Base-by-base conservation (phyloP, 805 yeast species). In the Cyberlindnera nakhonratchasimensis region DNA sequence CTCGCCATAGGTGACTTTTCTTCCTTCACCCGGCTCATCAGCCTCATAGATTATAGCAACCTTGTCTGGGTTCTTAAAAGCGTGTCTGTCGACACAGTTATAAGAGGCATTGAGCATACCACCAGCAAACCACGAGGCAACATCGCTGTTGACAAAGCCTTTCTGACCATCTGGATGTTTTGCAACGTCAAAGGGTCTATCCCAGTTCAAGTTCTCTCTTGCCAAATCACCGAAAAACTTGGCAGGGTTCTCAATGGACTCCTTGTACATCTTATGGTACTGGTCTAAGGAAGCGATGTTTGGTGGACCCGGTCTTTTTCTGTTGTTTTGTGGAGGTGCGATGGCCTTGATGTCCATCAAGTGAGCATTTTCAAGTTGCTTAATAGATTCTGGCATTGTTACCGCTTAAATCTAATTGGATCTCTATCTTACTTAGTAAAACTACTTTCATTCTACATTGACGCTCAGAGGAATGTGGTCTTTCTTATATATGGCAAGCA, bases 1-100 rank as follows among this genome's bases (percentile, higher is more conserved):
- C 69, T 91, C 93, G 46, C 87, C 89, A 65, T 83, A 91, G 29
- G 97, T 85, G 60, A 91, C 62, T 79, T 73, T 46, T 85, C 84
- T 55, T 86, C 83, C 39, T 69, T 67, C 55, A 82, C 89, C 59
- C 87, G 82, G 86, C 53, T 81, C 95, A 66, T 91, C 99, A 40
- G 96, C 98, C 69, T 91, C 99, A 66, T 86, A 91, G 54, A 93
- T 82, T 34, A 86, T 70, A 43, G 93, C 93, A 16, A 80, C 70
- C 68, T 90, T 89, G 61, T 86, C 75, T 34, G 99, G 98, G 59
- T 79, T 83, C 51, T 74, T 76, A 53, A 86, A 70, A 4, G 99
- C 99, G 72, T 93, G 96, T 65, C 98, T 80, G 65, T 91, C 99
- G 50, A 91, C 96, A 65, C 93, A 83, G 68, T 91, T 91, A 70